Base-by-base conservation (phyloP, 352 stramenopile genomes). In the Phytophthora gonapodyides region DNA sequence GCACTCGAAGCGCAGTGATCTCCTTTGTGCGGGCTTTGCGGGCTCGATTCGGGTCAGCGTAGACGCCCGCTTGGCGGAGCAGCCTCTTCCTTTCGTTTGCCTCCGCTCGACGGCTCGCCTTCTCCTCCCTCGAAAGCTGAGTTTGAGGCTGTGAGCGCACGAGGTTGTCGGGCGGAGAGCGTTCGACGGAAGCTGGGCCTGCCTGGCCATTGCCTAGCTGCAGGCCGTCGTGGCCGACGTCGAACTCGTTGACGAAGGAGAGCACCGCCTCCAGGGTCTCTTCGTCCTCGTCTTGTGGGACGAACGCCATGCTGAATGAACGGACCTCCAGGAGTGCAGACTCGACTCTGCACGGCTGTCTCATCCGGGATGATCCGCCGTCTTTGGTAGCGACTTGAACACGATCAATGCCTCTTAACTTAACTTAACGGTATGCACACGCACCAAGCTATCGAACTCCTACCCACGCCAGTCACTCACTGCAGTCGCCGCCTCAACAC, bases 241-340 rank as follows among this genome's bases (percentile, higher is more conserved):
- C 62, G 21, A 70, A 71, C 15, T 61, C 50, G 13, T 68, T 46
- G 13, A 68, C 24, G 37, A 68, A 72, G 17, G 64, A 68, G 45
- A 72, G 45, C 27, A 41, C 64, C 0, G 64, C 64, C 47, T 67
- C 34, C 8, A 64, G 36, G 24, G 36, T 41, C 31, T 41, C 34
- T 12, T 56, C 57, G 19, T 53, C 41, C 17, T 63, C 63, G 31
- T 62, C 57, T 15, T 46, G 43, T 17, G 40, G 8, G 24, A 58
- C 16, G n/a, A 55, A 58, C n/a, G n/a, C n/a, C n/a, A n/a, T n/a
- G n/a, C n/a, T n/a, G n/a, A n/a, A n/a, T n/a, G n/a, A n/a, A n/a
- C n/a, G n/a, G n/a, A n/a, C n/a, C n/a, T n/a, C n/a, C n/a, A n/a
- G n/a, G n/a, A n/a, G n/a, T n/a, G n/a, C n/a, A n/a, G n/a, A n/a